Conservation (phyloP, 164 flowering plant genomes). For the Piper betle region DNA sequence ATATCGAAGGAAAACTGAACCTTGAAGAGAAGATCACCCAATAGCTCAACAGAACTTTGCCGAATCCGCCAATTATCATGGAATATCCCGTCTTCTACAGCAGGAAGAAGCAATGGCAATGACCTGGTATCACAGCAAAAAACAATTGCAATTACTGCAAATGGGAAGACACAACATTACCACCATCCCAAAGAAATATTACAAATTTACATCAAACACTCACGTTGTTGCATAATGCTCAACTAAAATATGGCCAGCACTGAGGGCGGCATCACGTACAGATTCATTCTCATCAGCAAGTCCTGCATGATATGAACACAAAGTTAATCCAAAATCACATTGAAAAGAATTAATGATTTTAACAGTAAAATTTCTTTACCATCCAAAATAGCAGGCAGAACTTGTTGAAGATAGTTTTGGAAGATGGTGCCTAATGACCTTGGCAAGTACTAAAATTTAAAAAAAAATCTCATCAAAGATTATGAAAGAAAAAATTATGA, state of each 20-base stretch:
- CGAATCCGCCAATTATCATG: slow-evolving; percentile 97
- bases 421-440: slow-evolving; percentile 86
- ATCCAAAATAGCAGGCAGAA: slow-evolving; percentile 90
- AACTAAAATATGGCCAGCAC: slow-evolving; percentile 97
- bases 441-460: slow-evolving; percentile 58
- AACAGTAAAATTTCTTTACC: slow-evolving; percentile 28
- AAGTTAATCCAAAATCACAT: slow-evolving; percentile 3
- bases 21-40: slow-evolving; percentile 96
- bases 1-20: slow-evolving; percentile 17
- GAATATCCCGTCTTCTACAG: slow-evolving; percentile 98
- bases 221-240: slow-evolving; percentile 99
- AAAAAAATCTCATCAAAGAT: slow-evolving; percentile 1
- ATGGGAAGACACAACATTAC: neutral
- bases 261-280: slow-evolving; percentile 96
- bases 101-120: slow-evolving; percentile 94
- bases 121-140: slow-evolving; percentile 41
- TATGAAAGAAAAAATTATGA: neutral
- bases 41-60: slow-evolving; percentile 93
- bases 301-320: slow-evolving; percentile 28
- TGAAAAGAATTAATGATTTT: neutral
- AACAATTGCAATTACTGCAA: neutral
- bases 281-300: slow-evolving; percentile 99
- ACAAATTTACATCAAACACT: slow-evolving; percentile 7
- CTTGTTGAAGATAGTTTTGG: slow-evolving; percentile 90
- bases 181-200: neutral